Evolutionary conservation across 2,329 filamentous ascomycete species (phyloP), one percentile per base, ranked within the genome.

Genomic region (Xylariaceae sp.): DNA sequence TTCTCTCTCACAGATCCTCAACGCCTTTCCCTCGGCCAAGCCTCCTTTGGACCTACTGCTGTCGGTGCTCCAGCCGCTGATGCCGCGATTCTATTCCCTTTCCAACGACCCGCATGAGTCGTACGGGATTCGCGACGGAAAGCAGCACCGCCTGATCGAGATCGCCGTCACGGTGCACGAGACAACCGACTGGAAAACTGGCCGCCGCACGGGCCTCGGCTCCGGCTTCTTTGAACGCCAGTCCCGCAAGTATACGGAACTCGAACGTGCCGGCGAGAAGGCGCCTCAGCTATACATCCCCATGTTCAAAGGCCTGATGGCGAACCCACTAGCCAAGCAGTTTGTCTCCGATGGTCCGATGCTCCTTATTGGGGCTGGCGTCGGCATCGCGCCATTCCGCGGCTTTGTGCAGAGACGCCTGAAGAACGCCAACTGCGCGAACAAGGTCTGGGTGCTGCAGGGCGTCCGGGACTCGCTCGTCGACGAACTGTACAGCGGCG

Each of bases 231-330:
- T 99, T 67, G 93, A 98, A 75, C 87, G 91, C 29, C 83, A 96
- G 67, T 93, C 95, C 0, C 81, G 82, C 40, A 81, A 83, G 62
- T 89, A 90, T 70, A 82, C 93, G 65, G 81, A 83, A 14, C 86
- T 89, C 0, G 85, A 91, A 70, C 75, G 80, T 32, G 75, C 80
- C 2, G 89, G 88, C 45, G 79, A 82, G 52, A 73, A 74, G 59
- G 71, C 76, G 47, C 80, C 75, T 2, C 84, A 91, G 63, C 70
- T 98, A 16, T 87, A 90, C 65, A 80, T 98, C 4, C 95, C 95
- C 66, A 97, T 99, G 91, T 99, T 99, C 84, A 92, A 96, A 69
- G 95, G 95, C 0, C 81, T 99, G 43, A 99, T 99, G 95, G 88
- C 92, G 59, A 99, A 99, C 73, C 95, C 95, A 0, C 83, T 99